A percentile compares a stretch with the other conserved stretches of the same genome.
phyloP scores from a whole-genome alignment of 495 filamentous ascomycete genomes.

The Hypomontagnella monticulosa region DNA sequence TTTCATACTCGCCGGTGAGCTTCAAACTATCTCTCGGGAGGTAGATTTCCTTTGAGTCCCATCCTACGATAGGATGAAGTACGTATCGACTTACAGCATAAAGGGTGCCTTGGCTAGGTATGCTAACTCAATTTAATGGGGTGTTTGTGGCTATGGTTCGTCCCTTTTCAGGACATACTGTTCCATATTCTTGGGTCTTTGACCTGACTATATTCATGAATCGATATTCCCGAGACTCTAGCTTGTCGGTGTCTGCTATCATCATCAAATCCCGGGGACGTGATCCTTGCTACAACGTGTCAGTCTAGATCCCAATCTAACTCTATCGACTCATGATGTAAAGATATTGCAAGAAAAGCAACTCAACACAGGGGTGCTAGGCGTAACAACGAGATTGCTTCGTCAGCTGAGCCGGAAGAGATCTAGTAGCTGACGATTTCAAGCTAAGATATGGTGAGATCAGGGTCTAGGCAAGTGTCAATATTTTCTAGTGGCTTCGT shows the following conservation, averaged over 20 bases:
- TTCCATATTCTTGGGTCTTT: constrained; percentile 13
- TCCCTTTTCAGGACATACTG: neutral
- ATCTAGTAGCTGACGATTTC: neutral
- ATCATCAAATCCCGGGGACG: neutral
- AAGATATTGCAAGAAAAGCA: neutral
- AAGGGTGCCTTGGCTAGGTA: no score
- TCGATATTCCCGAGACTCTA: neutral
- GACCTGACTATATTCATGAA: no score
- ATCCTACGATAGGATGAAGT: no score
- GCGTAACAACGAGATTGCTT: neutral
- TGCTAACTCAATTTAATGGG: no score
- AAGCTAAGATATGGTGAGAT: neutral
- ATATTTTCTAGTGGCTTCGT: neutral
- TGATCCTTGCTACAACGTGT: constrained; percentile 23
- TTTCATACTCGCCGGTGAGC: no score
- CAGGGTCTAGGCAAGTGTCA: neutral
- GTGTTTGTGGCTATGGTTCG: no score
- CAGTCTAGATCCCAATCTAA: constrained; percentile 8
- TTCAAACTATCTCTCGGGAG: no score
- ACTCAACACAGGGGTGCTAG: constrained; percentile 7
- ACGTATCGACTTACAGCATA: no score
- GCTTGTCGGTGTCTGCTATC: neutral
- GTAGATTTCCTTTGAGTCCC: no score
- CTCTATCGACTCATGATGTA: constrained; percentile 6
- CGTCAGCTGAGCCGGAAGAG: constrained; percentile 5